A percentile compares a stretch with the other conserved stretches of the same genome.
These are phyloP conservation scores for Pestalotiopsis sp. DNA, from an alignment of 2,329 filamentous ascomycete species.

Conservation along the genomic window DNA sequence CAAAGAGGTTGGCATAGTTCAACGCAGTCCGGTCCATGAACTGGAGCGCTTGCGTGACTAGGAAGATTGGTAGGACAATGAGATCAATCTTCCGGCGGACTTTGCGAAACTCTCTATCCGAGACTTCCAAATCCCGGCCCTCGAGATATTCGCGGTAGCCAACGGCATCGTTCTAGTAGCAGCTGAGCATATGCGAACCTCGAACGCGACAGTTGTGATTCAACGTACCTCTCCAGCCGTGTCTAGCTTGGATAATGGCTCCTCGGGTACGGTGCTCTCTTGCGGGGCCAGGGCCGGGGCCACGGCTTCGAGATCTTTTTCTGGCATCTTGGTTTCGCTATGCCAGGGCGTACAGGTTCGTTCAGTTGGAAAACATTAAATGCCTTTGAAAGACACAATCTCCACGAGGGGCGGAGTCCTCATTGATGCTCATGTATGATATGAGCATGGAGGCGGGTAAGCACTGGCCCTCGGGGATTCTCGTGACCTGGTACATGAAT, in stretches of 20 bases:
- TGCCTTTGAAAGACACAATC: neutral
- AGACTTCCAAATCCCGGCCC: slow-evolving; percentile 20
- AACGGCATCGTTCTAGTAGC: slow-evolving; percentile 18
- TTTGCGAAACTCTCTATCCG: slow-evolving; percentile 21
- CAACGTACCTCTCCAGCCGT: neutral
- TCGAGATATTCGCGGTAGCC: slow-evolving; percentile 24
- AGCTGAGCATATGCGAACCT: neutral
- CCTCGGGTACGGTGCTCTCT: neutral
- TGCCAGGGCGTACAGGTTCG: neutral
- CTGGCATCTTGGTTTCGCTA: neutral
- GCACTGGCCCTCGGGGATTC: neutral
- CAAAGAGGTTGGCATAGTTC: slow-evolving; percentile 38
- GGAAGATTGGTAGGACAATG: slow-evolving; percentile 32
- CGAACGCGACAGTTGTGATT: neutral
- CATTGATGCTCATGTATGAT: neutral
- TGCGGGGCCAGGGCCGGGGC: neutral
- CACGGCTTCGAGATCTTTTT: neutral
- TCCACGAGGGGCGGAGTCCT: neutral
- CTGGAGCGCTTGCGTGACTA: slow-evolving; percentile 34
- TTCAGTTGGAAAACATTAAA: neutral
- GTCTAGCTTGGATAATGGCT: slow-evolving; percentile 9
- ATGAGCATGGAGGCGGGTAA: neutral
- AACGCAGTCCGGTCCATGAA: slow-evolving; percentile 35
- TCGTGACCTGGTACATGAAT: neutral
- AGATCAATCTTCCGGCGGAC: slow-evolving; percentile 35